phyloP scores from a whole-genome alignment of 2,329 filamentous ascomycete genomes.

The Trichoderma sp. region DNA sequence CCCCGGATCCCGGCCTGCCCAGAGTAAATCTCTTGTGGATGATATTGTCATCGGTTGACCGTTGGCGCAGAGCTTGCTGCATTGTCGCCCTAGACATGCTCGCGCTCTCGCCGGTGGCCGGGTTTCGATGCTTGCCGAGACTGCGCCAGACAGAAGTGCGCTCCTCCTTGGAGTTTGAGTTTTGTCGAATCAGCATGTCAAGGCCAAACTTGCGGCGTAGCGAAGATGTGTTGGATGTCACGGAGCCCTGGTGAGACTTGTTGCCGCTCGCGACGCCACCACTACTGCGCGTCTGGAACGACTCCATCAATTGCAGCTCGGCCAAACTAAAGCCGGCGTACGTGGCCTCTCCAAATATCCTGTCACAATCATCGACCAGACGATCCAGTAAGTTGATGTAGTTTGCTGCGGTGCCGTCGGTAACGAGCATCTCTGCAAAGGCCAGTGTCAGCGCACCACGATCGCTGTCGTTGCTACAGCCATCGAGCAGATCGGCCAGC shows the following conservation, averaged over 20 bases:
- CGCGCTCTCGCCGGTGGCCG: constrained; percentile 59
- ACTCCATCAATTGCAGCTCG: constrained; percentile 54
- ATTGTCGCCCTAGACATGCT: constrained; percentile 69
- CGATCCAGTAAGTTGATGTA: constrained; percentile 89
- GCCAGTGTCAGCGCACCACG: constrained; percentile 83
- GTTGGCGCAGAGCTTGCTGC: constrained; percentile 62
- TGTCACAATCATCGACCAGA: constrained; percentile 84
- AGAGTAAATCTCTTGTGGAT: constrained; percentile 38
- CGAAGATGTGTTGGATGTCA: constrained; percentile 85
- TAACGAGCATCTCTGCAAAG: constrained; percentile 83
- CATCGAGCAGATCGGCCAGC: constrained; percentile 82
- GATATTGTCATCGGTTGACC: constrained; percentile 73
- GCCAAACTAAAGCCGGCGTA: constrained; percentile 44
- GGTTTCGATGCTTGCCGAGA: constrained; percentile 77
- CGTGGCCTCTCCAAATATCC: constrained; percentile 72
- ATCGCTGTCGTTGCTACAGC: constrained; percentile 88
- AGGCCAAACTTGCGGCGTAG: constrained; percentile 83
- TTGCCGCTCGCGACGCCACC: constrained; percentile 41
- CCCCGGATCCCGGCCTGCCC: constrained; percentile 57
- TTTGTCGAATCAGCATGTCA: constrained; percentile 72
- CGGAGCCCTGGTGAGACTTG: constrained; percentile 69
- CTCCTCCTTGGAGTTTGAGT: constrained; percentile 78
- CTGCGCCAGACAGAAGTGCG: constrained; percentile 80
- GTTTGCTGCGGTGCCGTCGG: constrained; percentile 73
- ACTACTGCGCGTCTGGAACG: constrained; percentile 50